Evolutionary conservation across 1,139 yeast genomes (phyloP), one percentile per base, ranked within the genome.

Genomic region (Taiozyma sp.): DNA sequence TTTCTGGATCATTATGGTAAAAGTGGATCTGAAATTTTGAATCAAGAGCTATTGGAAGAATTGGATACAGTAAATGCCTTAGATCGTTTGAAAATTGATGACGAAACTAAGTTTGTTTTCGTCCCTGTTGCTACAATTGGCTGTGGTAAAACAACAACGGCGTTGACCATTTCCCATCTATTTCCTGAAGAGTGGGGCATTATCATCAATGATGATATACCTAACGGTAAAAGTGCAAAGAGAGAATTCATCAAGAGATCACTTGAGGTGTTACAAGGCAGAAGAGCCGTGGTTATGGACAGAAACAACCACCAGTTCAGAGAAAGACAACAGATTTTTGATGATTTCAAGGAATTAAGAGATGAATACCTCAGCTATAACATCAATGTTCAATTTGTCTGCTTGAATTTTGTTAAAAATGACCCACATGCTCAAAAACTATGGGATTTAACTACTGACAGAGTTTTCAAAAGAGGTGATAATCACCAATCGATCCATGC

Each of bases 51-150:
- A 44, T 44, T 70, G 19, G 56, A 63, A 45, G 70, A 70, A 46
- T 51, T 70, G 28, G 74, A 72, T 47, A 52, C 62, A 13, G 52
- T 64, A 30, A 67, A 69, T 52, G 57, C 70, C 0, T 49, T 65
- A 4, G 65, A 66, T 32, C 55, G 55, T 47, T 54, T 67, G 43
- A 63, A 45, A 36, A 64, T 71, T 2, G 71, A 70, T 51, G 66
- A 65, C 40, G 50, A 59, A 2, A 67, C 70, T 12, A 83, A 82
- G 61, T 89, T 81, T 62, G 77, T 88, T 0, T 62, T 95, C 1
- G 78, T 91, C 2, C 95, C 98, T 0, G 81, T 92, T 14, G 91
- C 98, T 0, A 90, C 97, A 0, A 80, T 93, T 48, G 99, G 98
- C 0, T 90, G 97, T 66, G 99, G 99, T 9, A 95, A 95, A 65